Conservation (phyloP, 148 eudicot genomes). For the Rhododendron griersonianum region DNA sequence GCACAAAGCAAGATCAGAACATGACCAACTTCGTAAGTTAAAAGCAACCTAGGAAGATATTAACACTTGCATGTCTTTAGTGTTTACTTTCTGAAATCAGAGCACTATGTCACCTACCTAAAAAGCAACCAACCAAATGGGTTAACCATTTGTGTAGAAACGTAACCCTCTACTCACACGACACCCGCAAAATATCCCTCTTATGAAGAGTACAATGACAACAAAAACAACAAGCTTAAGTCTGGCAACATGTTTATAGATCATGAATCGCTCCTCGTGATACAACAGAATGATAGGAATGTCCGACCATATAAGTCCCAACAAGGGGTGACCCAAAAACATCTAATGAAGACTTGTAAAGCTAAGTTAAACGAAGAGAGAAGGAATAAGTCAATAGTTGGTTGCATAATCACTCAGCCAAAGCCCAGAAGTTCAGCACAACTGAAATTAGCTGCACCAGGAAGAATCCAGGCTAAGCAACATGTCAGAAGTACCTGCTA, state of each 20-base stretch:
- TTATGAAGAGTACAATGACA: background rate
- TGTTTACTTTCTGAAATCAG: background rate
- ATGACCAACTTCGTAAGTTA: background rate
- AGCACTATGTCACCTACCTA: background rate
- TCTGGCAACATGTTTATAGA: background rate
- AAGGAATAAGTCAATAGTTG: background rate
- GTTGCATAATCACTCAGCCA: background rate
- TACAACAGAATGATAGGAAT: background rate
- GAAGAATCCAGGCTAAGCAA: background rate
- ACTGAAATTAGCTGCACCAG: background rate
- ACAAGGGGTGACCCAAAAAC: background rate
- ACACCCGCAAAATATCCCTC: background rate
- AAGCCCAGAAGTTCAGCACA: background rate
- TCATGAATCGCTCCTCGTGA: background rate
- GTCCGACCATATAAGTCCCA: background rate
- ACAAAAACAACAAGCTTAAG: background rate
- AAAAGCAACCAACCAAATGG: background rate
- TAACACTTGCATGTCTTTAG: background rate
- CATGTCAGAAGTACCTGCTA: background rate
- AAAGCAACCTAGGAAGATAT: background rate
- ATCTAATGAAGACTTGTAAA: background rate
- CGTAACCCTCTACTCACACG: background rate
- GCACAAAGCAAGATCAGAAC: conserved; percentile 33
- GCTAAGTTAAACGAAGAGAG: background rate
- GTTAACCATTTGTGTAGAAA: background rate